phyloP scores from a whole-genome alignment of 2,329 filamentous ascomycete genomes.

The Exserohilum turcica region DNA sequence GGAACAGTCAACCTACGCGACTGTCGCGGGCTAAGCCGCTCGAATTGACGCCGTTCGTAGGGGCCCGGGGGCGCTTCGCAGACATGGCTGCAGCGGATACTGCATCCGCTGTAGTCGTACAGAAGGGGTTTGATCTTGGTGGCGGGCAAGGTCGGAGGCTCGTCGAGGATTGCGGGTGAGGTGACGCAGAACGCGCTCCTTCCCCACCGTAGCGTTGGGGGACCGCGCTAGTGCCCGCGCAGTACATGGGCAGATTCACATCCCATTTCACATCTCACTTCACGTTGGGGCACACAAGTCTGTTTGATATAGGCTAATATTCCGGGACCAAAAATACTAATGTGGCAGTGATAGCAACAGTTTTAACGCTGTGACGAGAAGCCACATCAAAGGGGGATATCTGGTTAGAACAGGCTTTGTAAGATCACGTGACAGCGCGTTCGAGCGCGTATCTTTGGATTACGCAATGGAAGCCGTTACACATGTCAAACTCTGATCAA shows the following conservation, averaged over 20 bases:
- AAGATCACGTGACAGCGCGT: constrained; percentile 24
- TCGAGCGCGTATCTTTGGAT: background rate
- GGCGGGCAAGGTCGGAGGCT: constrained; percentile 1
- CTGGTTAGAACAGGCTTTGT: background rate
- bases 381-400: background rate
- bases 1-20: constrained; percentile 26
- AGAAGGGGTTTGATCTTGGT: background rate
- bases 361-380: too few relatives aligned
- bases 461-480: background rate
- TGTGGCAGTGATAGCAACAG: background rate
- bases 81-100: constrained; percentile 38
- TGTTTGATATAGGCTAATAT: too few relatives aligned
- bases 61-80: constrained; percentile 40
- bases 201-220: constrained; percentile 16
- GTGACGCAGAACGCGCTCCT: constrained; percentile 26
- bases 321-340: background rate
- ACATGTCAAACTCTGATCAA: background rate
- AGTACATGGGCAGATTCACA: background rate
- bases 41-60: constrained; percentile 25
- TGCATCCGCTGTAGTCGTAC: constrained; percentile 3
- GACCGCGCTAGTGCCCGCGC: constrained; percentile 14
- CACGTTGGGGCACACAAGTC: too few relatives aligned
- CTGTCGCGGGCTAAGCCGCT: constrained; percentile 14
- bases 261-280: background rate
- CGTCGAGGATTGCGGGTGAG: constrained; percentile 4